Base-by-base conservation (phyloP, 2,329 filamentous ascomycete genomes). In the Amesomyces nigricolor region DNA sequence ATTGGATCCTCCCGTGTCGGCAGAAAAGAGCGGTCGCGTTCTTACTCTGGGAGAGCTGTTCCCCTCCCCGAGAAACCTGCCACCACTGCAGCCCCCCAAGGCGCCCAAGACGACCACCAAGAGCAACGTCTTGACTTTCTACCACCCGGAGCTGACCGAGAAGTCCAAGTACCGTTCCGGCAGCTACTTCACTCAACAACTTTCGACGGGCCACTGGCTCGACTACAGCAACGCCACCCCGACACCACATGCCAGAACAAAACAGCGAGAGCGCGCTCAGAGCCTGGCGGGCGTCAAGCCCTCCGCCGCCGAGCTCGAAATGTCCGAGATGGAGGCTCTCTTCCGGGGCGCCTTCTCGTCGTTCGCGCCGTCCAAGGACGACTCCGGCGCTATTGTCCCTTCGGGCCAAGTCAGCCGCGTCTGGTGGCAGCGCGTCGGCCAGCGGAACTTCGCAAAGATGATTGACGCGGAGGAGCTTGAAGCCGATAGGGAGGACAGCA, bases 261-360 rank as follows among this genome's bases (percentile, higher is more conserved):
- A 85, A 69, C 85, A 88, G 66, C 80, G 87, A 47, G 87, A 90
- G 66, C 81, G 87, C 45, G 85, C 86, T 1, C 75, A 89, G 62
- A 90, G 86, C 63, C 75, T 81, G 65, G 84, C 73, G 40, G 85
- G 78, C 61, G 79, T 73, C 67, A 81, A 83, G 70, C 79, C 78
- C 5, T 78, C 79, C 2, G 70, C 74, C 5, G 71, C 72, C 1
- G 82, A 85, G 60, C 66, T 81, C 1, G 78, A 87, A 65, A 75
- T 81, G 63, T 80, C 81, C 3, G 86, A 87, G 66, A 82, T 90
- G 71, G 88, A 91, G 62, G 79, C 85, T 0, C 73, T 91, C 9
- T 92, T 91, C 66, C 80, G 87, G 30, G 83, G 86, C 53, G 88
- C 85, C 1, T 92, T 91, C 68, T 90, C 87, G 0, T 88, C 86